Conservation (phyloP, 2,329 filamentous ascomycete genomes). For the Penicillium sp. region DNA sequence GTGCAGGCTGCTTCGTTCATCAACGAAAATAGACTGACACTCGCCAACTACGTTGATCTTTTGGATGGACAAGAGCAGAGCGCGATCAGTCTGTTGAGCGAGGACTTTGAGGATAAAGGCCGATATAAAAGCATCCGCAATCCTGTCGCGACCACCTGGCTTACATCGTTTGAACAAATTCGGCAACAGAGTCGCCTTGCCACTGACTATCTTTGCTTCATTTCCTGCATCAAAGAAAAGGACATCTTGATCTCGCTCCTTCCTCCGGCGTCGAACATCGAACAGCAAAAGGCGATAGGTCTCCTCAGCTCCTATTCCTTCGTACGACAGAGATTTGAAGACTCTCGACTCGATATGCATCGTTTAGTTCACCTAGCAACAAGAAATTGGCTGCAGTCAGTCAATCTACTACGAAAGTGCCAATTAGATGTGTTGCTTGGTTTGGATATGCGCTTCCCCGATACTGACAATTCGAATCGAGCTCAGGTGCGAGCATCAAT, state of each 20-base stretch:
- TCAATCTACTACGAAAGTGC: background rate
- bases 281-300: constrained; percentile 18
- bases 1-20: constrained; percentile 33
- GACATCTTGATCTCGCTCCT: constrained; percentile 30
- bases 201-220: constrained; percentile 25
- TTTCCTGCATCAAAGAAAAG: constrained; percentile 29
- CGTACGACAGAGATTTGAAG: constrained; percentile 2
- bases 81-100: constrained; percentile 25
- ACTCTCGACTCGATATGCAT: constrained; percentile 24
- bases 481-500: constrained; percentile 17
- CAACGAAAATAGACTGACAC: constrained; percentile 19
- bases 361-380: constrained; percentile 32
- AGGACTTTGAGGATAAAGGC: constrained; percentile 32
- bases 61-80: constrained; percentile 22
- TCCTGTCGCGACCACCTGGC: constrained; percentile 35
- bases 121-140: constrained; percentile 28
- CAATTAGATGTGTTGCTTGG: background rate
- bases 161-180: constrained; percentile 35
- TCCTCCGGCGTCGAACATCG: background rate
- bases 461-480: constrained; percentile 8
- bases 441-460: constrained; percentile 12
- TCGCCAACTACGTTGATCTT: constrained; percentile 17
- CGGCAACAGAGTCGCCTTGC: constrained; percentile 17
- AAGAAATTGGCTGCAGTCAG: constrained; percentile 25
- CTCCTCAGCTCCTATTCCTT: constrained; percentile 25